Percentiles rank a stretch among this genome's conserved stretches.
These are phyloP conservation scores for Usnea hakonensis DNA, from an alignment of 495 filamentous ascomycete genomes.

Conservation along the genomic window DNA sequence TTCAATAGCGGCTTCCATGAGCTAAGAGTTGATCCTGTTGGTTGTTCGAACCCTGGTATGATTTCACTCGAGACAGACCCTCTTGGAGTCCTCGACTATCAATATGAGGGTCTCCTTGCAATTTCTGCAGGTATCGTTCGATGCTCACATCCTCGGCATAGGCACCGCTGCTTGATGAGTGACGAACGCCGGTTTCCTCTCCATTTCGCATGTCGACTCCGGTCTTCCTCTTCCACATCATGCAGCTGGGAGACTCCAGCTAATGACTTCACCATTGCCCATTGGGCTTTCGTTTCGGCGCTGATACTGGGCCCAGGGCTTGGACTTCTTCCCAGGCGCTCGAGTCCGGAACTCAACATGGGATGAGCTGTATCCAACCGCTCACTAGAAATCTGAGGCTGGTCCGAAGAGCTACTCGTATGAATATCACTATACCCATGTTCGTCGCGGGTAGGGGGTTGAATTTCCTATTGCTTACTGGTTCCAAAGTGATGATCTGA, in stretches of 20 bases:
- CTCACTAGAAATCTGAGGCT: background rate
- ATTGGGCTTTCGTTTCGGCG: conserved; percentile 14
- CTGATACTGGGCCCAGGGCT: conserved; percentile 6
- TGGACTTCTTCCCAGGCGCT: background rate
- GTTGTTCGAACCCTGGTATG: background rate
- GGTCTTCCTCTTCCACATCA: conserved; percentile 1
- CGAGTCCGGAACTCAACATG: background rate
- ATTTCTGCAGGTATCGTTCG: conserved; percentile 9
- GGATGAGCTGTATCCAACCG: background rate
- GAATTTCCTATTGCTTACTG: background rate
- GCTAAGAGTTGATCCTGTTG: background rate
- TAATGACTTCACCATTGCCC: conserved; percentile 15
- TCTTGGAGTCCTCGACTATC: conserved; percentile 7
- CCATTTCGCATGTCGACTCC: background rate
- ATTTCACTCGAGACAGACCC: conserved; percentile 7
- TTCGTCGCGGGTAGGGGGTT: background rate
- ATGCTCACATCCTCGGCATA: conserved; percentile 6
- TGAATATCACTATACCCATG: background rate
- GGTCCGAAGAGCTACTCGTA: background rate
- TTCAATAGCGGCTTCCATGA: background rate
- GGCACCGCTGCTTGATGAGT: background rate
- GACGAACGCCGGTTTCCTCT: background rate
- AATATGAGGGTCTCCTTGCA: conserved; percentile 8
- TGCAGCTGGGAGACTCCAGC: conserved; percentile 7
- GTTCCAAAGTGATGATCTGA: background rate